Percentiles rank a stretch among this genome's conserved stretches.
Evolutionary conservation across 768 basidiomycete genomes (phyloP).

Genomic region (Clitopilus hobsonii): DNA sequence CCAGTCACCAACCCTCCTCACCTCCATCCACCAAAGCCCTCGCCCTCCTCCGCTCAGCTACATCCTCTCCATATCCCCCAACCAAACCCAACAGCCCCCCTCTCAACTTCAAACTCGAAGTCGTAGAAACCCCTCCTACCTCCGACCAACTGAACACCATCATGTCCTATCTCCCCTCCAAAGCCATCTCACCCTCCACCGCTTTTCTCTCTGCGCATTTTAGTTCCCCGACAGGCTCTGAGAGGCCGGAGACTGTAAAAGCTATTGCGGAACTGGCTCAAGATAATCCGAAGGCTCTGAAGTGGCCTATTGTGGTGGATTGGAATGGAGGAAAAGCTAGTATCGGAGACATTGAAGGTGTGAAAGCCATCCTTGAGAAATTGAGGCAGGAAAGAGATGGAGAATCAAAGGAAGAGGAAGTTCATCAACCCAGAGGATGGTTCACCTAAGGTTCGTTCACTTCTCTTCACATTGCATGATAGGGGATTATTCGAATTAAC

Average conservation of each 20-base stretch:
- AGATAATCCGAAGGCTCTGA: constrained; percentile 56
- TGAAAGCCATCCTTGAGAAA: constrained; percentile 60
- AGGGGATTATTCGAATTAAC: too few species aligned
- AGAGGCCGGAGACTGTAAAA: constrained; percentile 32
- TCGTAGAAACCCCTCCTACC: constrained; percentile 64
- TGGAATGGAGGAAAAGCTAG: constrained; percentile 65
- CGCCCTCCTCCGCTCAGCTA: constrained; percentile 50
- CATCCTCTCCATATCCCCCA: constrained; percentile 61
- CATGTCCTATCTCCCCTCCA: constrained; percentile 50
- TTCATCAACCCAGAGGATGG: constrained; percentile 51
- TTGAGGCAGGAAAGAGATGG: constrained; percentile 66
- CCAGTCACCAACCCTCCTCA: constrained; percentile 62
- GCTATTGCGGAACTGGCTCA: constrained; percentile 46
- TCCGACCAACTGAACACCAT: constrained; percentile 67
- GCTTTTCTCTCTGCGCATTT: constrained; percentile 65
- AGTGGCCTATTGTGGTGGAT: constrained; percentile 80
- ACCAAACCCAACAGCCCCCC: constrained; percentile 39
- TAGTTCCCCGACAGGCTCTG: constrained; percentile 32
- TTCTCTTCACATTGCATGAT: not conserved
- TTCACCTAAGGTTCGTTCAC: constrained; percentile 23
- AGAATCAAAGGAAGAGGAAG: constrained; percentile 42
- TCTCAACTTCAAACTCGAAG: constrained; percentile 66
- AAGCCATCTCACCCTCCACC: constrained; percentile 30
- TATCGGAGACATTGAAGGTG: constrained; percentile 66
- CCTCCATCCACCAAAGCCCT: constrained; percentile 63